phyloP scores from a whole-genome alignment of 2,329 filamentous ascomycete species.

The Fusarium udum region DNA sequence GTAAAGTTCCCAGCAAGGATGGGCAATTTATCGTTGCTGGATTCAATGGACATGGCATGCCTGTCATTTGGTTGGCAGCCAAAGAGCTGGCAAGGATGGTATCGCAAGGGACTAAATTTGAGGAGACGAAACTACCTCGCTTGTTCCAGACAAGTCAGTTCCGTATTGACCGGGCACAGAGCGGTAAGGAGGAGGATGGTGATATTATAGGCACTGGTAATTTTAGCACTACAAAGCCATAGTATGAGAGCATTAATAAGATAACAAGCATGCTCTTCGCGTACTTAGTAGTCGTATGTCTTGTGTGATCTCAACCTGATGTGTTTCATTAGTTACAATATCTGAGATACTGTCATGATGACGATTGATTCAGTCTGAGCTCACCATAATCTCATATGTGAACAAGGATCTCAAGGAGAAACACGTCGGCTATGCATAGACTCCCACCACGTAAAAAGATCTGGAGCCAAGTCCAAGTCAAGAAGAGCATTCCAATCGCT shows the following conservation, averaged over 20 bases:
- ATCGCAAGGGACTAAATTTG: background rate
- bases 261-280: rapidly evolving
- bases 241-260: background rate
- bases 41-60: background rate
- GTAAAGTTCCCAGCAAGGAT: background rate
- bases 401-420: background rate
- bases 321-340: rapidly evolving
- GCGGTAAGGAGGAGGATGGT: background rate
- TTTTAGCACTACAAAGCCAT: background rate
- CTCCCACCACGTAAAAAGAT: background rate
- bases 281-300: rapidly evolving
- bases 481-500: background rate
- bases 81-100: background rate
- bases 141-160: conserved; percentile 3
- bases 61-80: background rate
- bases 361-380: background rate
- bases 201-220: conserved; percentile 4
- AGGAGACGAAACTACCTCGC: background rate
- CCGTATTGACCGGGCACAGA: conserved; percentile 1
- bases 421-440: background rate
- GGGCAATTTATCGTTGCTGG: conserved; percentile 1
- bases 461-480: background rate
- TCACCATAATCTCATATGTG: background rate
- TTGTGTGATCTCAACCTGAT: background rate
- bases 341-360: too few species aligned